phyloP scores from a whole-genome alignment of 306 rosid species.

The Carpinus viminea region DNA sequence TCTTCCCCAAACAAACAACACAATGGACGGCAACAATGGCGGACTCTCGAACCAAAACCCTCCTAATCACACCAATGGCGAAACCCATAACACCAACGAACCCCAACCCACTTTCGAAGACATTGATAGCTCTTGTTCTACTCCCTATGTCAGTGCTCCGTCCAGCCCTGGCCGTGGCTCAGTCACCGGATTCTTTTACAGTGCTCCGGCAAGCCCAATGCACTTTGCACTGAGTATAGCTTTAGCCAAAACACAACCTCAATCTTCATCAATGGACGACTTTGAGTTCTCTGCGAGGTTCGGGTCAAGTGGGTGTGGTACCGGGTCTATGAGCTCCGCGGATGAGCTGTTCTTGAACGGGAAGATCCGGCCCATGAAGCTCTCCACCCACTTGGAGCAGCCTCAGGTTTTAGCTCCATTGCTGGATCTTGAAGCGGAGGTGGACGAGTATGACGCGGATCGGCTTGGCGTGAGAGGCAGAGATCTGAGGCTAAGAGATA shows the following conservation, averaged over 20 bases:
- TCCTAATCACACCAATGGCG: constrained; percentile 34
- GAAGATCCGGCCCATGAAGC: constrained; percentile 96
- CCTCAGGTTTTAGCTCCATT: constrained; percentile 79
- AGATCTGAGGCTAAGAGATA: constrained; percentile 74
- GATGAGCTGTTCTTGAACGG: constrained; percentile 93
- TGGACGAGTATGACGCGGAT: constrained; percentile 24
- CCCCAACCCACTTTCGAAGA: constrained; percentile 47
- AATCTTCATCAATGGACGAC: constrained; percentile 45
- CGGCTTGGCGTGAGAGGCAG: constrained; percentile 58
- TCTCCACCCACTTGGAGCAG: constrained; percentile 67
- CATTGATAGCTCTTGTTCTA: constrained; percentile 79
- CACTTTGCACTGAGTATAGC: constrained; percentile 62
- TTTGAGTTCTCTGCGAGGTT: constrained; percentile 87
- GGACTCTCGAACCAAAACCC: constrained; percentile 13
- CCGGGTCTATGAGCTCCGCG: constrained; percentile 88
- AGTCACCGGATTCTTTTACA: constrained; percentile 68
- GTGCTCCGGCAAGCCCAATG: constrained; percentile 96
- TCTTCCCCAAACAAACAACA: constrained; percentile 10
- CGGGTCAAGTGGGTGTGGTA: constrained; percentile 35
- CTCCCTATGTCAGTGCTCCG: constrained; percentile 94
- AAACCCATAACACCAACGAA: constrained; percentile 18
- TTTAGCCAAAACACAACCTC: constrained; percentile 7
- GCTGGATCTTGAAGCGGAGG: constrained; percentile 64
- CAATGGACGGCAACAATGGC: constrained; percentile 46
- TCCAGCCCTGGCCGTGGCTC: constrained; percentile 86